Evolutionary conservation across 345 rosid genomes (phyloP).

Genomic region (Mangifera indica): DNA sequence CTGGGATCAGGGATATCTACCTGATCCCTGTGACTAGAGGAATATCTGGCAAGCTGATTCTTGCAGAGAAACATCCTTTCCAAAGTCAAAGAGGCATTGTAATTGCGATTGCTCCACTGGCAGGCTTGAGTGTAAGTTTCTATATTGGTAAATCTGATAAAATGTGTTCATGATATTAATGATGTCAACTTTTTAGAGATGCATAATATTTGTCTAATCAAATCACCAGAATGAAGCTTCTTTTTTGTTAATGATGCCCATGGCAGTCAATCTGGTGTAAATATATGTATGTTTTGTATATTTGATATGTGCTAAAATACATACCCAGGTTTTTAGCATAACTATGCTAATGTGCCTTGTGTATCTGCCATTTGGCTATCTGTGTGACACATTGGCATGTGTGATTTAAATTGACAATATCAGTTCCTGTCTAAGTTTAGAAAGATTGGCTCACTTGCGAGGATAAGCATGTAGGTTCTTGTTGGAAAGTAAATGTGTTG

Average conservation of each 20-base stretch:
- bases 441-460: neutral
- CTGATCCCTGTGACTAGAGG: constrained; percentile 44
- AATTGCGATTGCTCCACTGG: constrained; percentile 62
- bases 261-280: neutral
- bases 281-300: neutral
- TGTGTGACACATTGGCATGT: neutral
- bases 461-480: neutral
- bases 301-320: neutral
- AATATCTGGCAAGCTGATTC: constrained; percentile 55
- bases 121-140: constrained; percentile 51
- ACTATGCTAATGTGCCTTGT: too few species aligned
- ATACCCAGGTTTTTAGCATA: too few species aligned
- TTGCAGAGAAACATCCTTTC: constrained; percentile 69
- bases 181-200: neutral
- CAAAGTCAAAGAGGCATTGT: constrained; percentile 53
- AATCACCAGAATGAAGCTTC: neutral
- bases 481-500: neutral
- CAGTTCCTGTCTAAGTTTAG: neutral
- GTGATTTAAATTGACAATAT: neutral
- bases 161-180: neutral
- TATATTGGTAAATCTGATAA: constrained; percentile 1
- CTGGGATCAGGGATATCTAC: constrained; percentile 53
- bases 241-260: neutral
- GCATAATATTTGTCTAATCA: neutral
- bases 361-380: neutral